These are phyloP conservation scores for Penicillium tannophilum DNA, from an alignment of 495 filamentous ascomycete genomes.

Conservation along the genomic window DNA sequence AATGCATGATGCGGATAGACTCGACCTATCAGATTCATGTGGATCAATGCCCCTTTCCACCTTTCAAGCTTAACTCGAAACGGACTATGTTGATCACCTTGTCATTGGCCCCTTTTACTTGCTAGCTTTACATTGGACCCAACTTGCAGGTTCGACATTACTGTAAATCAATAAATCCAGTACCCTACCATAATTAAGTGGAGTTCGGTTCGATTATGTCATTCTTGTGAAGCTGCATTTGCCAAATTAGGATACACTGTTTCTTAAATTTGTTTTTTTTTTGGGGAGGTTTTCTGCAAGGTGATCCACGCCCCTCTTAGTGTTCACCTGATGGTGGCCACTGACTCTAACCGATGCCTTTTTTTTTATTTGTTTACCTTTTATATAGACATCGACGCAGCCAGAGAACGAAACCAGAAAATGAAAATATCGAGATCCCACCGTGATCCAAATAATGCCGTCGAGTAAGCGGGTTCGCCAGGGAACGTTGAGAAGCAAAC, in stretches of 20 bases:
- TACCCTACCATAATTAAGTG: background rate
- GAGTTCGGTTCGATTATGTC: conserved; percentile 1
- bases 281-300: background rate
- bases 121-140: background rate
- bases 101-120: background rate
- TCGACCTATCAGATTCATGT: background rate
- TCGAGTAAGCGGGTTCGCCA: background rate
- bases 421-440: background rate
- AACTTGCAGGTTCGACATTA: background rate
- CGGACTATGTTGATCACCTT: background rate
- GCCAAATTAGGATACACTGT: background rate
- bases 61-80: too few relatives aligned
- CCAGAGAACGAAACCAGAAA: background rate
- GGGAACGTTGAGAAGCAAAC: background rate
- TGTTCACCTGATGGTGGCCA: background rate
- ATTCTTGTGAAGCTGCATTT: conserved; percentile 3
- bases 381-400: background rate
- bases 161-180: too few relatives aligned
- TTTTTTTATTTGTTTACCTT: background rate
- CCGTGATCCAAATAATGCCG: background rate
- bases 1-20: conserved; percentile 1
- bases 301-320: background rate
- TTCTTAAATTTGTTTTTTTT: background rate
- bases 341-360: background rate
- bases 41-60: background rate